Conservation (phyloP, 2,329 filamentous ascomycete species). For the Colletotrichum limetticola region DNA sequence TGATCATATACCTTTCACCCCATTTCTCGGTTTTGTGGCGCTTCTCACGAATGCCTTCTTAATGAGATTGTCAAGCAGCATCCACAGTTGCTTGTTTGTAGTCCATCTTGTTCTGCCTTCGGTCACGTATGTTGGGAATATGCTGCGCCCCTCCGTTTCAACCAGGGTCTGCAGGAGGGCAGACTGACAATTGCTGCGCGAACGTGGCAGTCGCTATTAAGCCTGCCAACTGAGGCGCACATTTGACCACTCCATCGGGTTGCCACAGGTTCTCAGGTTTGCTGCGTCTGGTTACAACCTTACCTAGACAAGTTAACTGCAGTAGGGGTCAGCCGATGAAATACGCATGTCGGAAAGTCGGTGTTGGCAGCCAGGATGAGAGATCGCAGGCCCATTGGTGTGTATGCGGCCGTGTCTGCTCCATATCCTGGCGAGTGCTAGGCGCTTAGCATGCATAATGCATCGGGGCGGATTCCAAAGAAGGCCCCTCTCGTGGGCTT, state of each 20-base stretch:
- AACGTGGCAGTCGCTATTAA: not conserved
- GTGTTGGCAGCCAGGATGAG: not conserved
- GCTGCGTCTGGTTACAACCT: not conserved
- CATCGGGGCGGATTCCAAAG: not conserved
- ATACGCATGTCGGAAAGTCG: not conserved
- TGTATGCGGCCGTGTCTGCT: not conserved
- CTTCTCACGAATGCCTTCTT: no score
- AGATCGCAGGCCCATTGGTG: not conserved
- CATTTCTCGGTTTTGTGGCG: no score
- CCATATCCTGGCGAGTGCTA: not conserved
- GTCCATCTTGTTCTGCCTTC: not conserved
- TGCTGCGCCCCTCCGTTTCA: not conserved
- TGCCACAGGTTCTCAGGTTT: not conserved
- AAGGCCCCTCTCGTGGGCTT: not conserved
- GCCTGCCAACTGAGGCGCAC: not conserved
- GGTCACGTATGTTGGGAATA: not conserved
- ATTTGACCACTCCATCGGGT: not conserved
- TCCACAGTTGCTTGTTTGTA: not conserved
- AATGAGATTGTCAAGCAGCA: no score
- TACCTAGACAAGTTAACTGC: not conserved
- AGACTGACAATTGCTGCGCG: not conserved
- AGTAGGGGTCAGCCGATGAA: not conserved
- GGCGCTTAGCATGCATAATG: constrained; percentile 15
- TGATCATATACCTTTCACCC: no score
- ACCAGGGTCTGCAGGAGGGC: constrained; percentile 14